Evolutionary conservation across 169 alveolate genomes (phyloP).

Genomic region (Plasmodium gaboni): DNA sequence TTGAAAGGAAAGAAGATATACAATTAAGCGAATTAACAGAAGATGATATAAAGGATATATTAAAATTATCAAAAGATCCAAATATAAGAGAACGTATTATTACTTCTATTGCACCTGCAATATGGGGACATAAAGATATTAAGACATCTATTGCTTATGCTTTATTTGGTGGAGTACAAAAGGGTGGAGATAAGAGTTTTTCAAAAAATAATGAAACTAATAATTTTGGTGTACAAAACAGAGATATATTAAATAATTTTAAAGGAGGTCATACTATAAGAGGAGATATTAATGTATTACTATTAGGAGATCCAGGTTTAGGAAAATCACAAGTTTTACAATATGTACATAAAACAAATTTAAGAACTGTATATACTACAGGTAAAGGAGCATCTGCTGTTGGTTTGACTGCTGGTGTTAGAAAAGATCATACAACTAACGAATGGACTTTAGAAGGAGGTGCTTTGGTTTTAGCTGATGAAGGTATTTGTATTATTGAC

Average conservation of each 20-base stretch:
- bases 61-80: conserved; percentile 93
- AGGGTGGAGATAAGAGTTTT: conserved; percentile 79
- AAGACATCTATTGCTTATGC: conserved; percentile 94
- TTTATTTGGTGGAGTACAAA: conserved; percentile 95
- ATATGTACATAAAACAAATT: conserved; percentile 97
- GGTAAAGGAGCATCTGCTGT: conserved; percentile 99
- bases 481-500: conserved; percentile 99
- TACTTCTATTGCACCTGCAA: conserved; percentile 98
- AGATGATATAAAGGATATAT: conserved; percentile 93
- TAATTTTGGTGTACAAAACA: conserved; percentile 66
- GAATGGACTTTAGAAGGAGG: conserved; percentile 99
- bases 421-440: conserved; percentile 97
- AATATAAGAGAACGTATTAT: conserved; percentile 95
- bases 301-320: conserved; percentile 98
- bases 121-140: conserved; percentile 97
- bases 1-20: conserved; percentile 93
- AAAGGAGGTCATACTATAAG: conserved; percentile 96
- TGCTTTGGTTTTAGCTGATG: conserved; percentile 98
- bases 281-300: conserved; percentile 96
- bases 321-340: conserved; percentile 99
- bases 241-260: conserved; percentile 91
- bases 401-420: conserved; percentile 98
- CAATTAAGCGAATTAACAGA: conserved; percentile 93
- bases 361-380: conserved; percentile 97
- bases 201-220: conserved; percentile 57